Conservation (phyloP, 768 basidiomycete genomes). For the Atractiella rhizophila region DNA sequence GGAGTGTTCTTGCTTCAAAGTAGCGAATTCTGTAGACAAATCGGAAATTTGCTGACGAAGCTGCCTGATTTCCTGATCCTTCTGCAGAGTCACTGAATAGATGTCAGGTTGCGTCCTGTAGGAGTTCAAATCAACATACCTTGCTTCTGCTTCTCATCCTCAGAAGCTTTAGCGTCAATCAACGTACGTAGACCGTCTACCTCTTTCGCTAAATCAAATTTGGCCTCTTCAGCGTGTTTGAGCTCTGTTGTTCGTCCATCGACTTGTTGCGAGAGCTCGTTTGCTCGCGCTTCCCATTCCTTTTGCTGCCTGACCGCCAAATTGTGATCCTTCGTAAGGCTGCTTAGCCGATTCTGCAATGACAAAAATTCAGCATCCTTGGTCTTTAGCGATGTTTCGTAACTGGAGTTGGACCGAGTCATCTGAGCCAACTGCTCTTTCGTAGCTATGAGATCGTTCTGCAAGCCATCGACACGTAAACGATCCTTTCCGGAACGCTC, state of each 20-base stretch:
- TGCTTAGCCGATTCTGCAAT: constrained; percentile 41
- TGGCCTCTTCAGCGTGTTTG: constrained; percentile 13
- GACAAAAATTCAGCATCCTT: constrained; percentile 43
- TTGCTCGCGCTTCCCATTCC: neutral
- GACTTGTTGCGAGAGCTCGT: neutral
- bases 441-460: constrained; percentile 13
- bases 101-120: too few species aligned
- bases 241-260: neutral
- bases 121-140: too few species aligned
- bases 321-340: constrained; percentile 31
- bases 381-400: constrained; percentile 44
- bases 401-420: constrained; percentile 48
- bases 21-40: constrained; percentile 48
- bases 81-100: constrained; percentile 68
- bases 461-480: constrained; percentile 5
- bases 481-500: constrained; percentile 3
- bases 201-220: constrained; percentile 34
- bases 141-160: constrained; percentile 58
- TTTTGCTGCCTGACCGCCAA: neutral
- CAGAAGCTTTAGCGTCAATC: constrained; percentile 59
- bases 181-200: constrained; percentile 62
- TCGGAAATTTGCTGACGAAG: constrained; percentile 27
- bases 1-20: constrained; percentile 28
- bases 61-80: constrained; percentile 52
- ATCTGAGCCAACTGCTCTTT: constrained; percentile 57